These are phyloP conservation scores for Oryza meyeriana DNA, from an alignment of 176 grass and related monocot species.

Conservation along the genomic window DNA sequence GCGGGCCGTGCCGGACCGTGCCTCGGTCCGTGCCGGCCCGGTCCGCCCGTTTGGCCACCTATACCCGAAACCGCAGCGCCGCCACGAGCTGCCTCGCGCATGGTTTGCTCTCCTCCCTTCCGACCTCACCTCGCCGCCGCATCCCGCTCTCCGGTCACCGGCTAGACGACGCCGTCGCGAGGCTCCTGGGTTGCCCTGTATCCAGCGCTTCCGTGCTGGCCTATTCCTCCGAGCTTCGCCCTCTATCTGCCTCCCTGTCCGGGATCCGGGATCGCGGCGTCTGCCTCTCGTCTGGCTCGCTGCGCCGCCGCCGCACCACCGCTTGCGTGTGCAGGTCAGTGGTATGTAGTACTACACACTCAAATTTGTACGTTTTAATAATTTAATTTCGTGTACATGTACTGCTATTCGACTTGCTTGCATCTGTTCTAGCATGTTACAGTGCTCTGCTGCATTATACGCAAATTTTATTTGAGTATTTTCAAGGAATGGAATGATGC, in stretches of 20 bases:
- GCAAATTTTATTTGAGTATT: not conserved
- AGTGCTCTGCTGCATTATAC: not conserved
- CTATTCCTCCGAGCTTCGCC: not conserved
- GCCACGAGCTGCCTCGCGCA: not conserved
- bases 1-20: too few species aligned
- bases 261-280: not conserved
- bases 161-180: too few species aligned
- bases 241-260: not conserved
- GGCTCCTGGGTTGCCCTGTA: not conserved
- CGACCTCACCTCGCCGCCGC: not conserved
- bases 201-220: not conserved
- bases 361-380: not conserved
- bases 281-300: not conserved
- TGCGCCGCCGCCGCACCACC: not conserved
- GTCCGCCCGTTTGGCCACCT: too few species aligned
- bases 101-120: not conserved
- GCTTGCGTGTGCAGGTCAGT: not conserved
- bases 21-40: too few species aligned
- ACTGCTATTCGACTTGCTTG: not conserved
- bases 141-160: not conserved
- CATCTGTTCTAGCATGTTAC: not conserved
- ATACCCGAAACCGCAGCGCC: not conserved
- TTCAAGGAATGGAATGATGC: too few species aligned
- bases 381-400: not conserved
- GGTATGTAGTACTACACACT: not conserved